Evolutionary conservation across 2,329 filamentous ascomycete species (phyloP).

Genomic region (Aspergillus texensis): DNA sequence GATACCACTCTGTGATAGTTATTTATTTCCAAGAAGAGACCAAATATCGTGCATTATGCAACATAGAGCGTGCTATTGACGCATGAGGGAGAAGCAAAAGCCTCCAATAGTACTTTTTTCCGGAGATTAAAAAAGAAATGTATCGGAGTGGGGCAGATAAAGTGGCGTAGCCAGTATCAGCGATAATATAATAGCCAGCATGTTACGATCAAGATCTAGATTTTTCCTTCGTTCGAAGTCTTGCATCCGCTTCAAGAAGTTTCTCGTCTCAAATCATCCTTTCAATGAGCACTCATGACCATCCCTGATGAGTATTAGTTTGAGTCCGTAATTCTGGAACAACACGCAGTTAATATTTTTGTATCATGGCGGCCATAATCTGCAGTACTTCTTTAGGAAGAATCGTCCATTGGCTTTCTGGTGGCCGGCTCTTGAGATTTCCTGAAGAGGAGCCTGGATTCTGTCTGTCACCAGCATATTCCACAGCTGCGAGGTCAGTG

Average conservation of each 20-base stretch:
- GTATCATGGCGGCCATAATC: background rate
- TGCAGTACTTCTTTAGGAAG: background rate
- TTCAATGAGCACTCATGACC: background rate
- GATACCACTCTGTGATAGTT: background rate
- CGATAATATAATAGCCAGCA: background rate
- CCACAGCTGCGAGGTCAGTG: background rate
- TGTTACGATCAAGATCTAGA: background rate
- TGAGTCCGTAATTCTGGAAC: background rate
- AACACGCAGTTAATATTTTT: background rate
- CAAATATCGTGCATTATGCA: too few relatives aligned
- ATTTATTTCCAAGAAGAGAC: too few relatives aligned
- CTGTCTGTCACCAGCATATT: background rate
- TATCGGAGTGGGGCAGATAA: background rate
- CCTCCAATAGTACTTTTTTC: background rate
- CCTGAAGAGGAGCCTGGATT: background rate
- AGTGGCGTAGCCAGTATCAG: background rate
- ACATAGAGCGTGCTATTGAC: background rate
- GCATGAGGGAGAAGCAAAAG: too few relatives aligned
- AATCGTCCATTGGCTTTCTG: background rate
- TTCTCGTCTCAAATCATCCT: background rate
- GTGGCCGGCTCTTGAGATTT: background rate
- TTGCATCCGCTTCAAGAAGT: background rate
- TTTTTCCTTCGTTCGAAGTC: background rate
- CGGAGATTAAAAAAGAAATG: background rate
- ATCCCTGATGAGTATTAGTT: background rate